Evolutionary conservation across 2,329 filamentous ascomycete species (phyloP).

Genomic region (Geosmithia flava): DNA sequence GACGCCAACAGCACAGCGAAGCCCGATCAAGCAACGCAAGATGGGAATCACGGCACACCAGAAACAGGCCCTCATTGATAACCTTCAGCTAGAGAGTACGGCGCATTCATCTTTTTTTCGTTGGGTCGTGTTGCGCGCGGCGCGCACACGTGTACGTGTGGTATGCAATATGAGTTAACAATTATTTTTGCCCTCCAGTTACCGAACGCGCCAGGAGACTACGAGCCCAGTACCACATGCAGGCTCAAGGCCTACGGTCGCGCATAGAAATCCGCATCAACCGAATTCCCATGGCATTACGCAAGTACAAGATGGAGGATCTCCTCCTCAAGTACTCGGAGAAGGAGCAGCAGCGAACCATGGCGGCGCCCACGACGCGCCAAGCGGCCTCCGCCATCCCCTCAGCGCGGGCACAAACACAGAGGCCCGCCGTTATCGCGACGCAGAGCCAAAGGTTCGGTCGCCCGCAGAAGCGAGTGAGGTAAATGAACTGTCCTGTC

Average conservation of each 20-base stretch:
- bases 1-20: slow-evolving; percentile 31
- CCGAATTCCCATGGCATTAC: slow-evolving; percentile 69
- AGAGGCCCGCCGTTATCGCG: slow-evolving; percentile 15
- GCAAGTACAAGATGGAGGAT: slow-evolving; percentile 73
- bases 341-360: slow-evolving; percentile 26
- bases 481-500: slow-evolving; percentile 25
- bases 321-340: slow-evolving; percentile 44
- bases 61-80: slow-evolving; percentile 81
- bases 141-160: neutral
- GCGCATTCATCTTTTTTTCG: neutral
- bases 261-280: slow-evolving; percentile 90
- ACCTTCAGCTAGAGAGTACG: slow-evolving; percentile 79
- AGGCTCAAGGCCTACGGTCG: slow-evolving; percentile 72
- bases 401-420: slow-evolving; percentile 15
- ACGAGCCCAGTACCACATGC: slow-evolving; percentile 77
- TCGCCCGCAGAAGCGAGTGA: slow-evolving; percentile 33
- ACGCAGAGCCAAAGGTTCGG: slow-evolving; percentile 8
- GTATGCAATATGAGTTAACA: slow-evolving; percentile 5
- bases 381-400: slow-evolving; percentile 30
- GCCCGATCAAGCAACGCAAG: slow-evolving; percentile 50
- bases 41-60: slow-evolving; percentile 54
- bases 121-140: neutral
- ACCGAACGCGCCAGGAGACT: slow-evolving; percentile 80
- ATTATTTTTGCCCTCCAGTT: slow-evolving; percentile 38
- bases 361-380: slow-evolving; percentile 4